Evolutionary conservation across 2,329 filamentous ascomycete species (phyloP).

Genomic region (Colletotrichum spaethianum): DNA sequence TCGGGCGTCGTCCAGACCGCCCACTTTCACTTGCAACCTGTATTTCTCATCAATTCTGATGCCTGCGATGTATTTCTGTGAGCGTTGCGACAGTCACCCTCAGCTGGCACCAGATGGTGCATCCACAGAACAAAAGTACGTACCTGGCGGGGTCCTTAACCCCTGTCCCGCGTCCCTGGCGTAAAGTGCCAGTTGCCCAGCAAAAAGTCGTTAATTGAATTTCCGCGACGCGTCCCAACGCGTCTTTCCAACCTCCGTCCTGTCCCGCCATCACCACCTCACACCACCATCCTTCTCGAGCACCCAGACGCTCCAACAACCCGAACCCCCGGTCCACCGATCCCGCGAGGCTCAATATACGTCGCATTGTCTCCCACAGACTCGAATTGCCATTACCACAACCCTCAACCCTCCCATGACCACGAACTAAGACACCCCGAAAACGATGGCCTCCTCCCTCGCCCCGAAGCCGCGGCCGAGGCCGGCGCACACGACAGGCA

Average conservation of each 20-base stretch:
- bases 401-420: background rate
- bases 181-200: slow-evolving; percentile 3
- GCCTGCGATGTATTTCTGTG: slow-evolving; percentile 30
- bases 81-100: background rate
- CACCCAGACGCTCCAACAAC: background rate
- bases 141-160: slow-evolving; percentile 16
- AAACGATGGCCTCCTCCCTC: slow-evolving; percentile 52
- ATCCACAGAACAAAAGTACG: background rate
- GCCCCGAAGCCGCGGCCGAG: slow-evolving; percentile 70
- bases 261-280: background rate
- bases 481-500: slow-evolving; percentile 86
- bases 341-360: background rate
- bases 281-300: background rate
- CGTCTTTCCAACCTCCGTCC: slow-evolving; percentile 48
- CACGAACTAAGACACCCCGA: background rate
- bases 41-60: slow-evolving; percentile 41
- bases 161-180: slow-evolving; percentile 4
- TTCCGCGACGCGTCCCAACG: slow-evolving; percentile 57
- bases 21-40: slow-evolving; percentile 17
- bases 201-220: slow-evolving; percentile 48
- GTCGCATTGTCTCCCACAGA: no score
- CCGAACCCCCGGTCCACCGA: no score
- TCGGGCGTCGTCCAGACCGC: slow-evolving; percentile 1
- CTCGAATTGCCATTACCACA: background rate
- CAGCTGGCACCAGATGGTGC: slow-evolving; percentile 7